Percentiles rank a stretch among this genome's conserved stretches.
Conservation (phyloP, 345 rosid genomes). For the Euphorbia lathyris region DNA sequence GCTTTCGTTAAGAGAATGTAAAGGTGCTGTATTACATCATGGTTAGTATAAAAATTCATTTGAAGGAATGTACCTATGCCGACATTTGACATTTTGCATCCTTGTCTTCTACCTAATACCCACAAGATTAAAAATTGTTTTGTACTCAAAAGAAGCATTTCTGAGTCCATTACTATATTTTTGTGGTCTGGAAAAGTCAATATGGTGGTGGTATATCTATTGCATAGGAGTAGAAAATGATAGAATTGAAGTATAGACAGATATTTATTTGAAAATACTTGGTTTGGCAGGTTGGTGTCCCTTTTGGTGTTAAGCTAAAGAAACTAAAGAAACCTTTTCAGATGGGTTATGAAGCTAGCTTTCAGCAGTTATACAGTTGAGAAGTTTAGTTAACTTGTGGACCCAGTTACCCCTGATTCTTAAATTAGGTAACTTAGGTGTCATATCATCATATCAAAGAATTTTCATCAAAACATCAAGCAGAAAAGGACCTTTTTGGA, state of each 20-base stretch:
- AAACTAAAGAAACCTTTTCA: constrained; percentile 24
- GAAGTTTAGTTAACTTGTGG: constrained; percentile 33
- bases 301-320: constrained; percentile 24
- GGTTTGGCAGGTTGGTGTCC: constrained; percentile 28
- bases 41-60: constrained; percentile 37
- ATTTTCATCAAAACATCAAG: constrained; percentile 1
- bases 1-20: constrained; percentile 22
- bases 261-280: constrained; percentile 6
- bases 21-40: constrained; percentile 48
- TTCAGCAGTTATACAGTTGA: constrained; percentile 31
- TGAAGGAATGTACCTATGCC: constrained; percentile 43
- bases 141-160: constrained; percentile 34
- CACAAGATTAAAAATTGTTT: constrained; percentile 33
- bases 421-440: constrained; percentile 10
- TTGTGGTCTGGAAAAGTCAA: constrained; percentile 11
- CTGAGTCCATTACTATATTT: constrained; percentile 3
- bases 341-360: constrained; percentile 27
- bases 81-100: constrained; percentile 37
- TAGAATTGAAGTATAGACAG: constrained; percentile 1
- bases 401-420: constrained; percentile 12
- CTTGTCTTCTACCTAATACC: constrained; percentile 40
- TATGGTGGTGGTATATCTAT: background rate
- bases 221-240: background rate
- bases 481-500: constrained; percentile 1
- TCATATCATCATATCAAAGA: constrained; percentile 14